phyloP scores from a whole-genome alignment of 2,329 filamentous ascomycete species.

The Ceratocystis harringtonii region DNA sequence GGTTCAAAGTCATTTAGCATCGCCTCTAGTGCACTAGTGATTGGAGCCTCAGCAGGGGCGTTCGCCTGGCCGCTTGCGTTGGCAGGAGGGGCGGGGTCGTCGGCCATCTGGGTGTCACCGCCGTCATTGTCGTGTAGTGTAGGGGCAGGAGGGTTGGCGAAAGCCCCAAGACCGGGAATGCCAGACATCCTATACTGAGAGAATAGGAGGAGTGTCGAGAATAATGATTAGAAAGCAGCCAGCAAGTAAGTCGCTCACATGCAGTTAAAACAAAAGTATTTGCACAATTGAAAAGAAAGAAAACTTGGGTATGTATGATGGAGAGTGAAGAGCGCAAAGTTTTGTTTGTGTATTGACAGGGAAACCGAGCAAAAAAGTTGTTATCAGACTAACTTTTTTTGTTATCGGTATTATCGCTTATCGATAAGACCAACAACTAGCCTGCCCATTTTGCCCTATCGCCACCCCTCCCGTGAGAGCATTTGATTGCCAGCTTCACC shows the following conservation, averaged over 20 bases:
- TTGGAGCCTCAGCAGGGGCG: conserved; percentile 2
- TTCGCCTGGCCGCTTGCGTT: not conserved
- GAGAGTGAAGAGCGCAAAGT: not conserved
- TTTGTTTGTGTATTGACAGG: conserved; percentile 5
- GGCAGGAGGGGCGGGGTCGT: not conserved
- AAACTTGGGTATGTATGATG: not conserved
- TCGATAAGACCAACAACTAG: not conserved
- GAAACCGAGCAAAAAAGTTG: conserved; percentile 15
- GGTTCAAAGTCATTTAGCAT: conserved; percentile 15
- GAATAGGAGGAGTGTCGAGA: not conserved
- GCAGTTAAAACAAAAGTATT: not conserved
- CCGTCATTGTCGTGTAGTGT: not conserved
- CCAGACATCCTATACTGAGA: not conserved
- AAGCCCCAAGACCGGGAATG: conserved; percentile 13
- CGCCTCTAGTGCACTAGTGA: conserved; percentile 14
- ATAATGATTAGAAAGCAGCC: not conserved
- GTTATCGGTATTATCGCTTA: conserved; percentile 10
- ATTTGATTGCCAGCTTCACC: not conserved
- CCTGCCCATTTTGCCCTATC: not conserved
- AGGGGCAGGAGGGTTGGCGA: not conserved
- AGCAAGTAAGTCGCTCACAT: not conserved
- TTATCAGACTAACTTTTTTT: not conserved
- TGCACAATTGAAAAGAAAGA: not conserved
- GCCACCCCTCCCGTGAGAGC: not conserved
- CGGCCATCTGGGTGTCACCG: conserved; percentile 11